Evolutionary conservation across 1,139 yeast species (phyloP), one percentile per base, ranked within the genome.

Genomic region (Chernovozyma aurita): DNA sequence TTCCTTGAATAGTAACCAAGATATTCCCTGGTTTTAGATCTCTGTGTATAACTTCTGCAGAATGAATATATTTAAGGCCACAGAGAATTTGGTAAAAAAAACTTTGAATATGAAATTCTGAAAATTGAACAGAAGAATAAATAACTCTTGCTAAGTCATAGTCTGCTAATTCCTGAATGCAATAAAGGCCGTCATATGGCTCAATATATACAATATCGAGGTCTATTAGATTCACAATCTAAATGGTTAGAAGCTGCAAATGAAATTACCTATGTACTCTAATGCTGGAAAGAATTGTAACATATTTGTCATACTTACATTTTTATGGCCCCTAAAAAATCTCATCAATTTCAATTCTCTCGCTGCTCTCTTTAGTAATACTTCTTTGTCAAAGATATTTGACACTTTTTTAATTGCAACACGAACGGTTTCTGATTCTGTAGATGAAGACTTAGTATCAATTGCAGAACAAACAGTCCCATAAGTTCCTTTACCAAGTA

Each of bases 11-110:
- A 5, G 85, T 78, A n/a, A 86, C 85, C 36, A 86, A 64, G 14
- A 86, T 78, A 53, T 86, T 86, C 0, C 94, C 90, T 0, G 95
- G 96, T 53, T 86, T 86, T 45, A 86, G 68, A 53, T 86, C 95
- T 35, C 95, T 67, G 55, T 86, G 96, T 33, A 86, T 80, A 3
- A 86, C 92, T 44, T 79, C 83, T 2, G 94, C 95, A 9, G 92
- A 78, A 55, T 86, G 96, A 38, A 86, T 82, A 52, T 85, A 86
- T 53, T 83, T 82, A 33, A 86, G 57, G 0, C 94, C 95, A 55
- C 92, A 82, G 21, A 85, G 59, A 3, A 86, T 74, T 54, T 88
- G 97, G 55, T 87, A 87, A 31, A 76, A 55, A 50, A 86, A 84
- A 43, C 78, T 75, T 51, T 80, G 83, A 28, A 86, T 78, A 49